Conservation (phyloP, 768 basidiomycete species). For the Tricholoma terreum region DNA sequence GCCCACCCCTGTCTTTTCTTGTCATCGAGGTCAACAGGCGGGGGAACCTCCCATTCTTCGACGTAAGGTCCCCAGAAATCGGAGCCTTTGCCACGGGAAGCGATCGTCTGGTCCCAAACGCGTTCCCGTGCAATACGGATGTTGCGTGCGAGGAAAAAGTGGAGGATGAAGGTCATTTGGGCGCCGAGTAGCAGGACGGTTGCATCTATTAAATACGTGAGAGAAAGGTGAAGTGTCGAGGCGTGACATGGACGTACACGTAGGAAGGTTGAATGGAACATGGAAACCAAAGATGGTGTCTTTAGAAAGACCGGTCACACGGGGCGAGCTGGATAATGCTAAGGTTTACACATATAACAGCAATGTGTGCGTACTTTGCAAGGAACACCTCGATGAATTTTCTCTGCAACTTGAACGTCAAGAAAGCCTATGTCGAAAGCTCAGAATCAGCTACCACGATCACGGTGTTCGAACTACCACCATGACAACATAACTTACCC, state of each 20-base stretch:
- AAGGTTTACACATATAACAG: neutral
- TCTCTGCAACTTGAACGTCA: slow-evolving; percentile 72
- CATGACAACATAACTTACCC: slow-evolving; percentile 51
- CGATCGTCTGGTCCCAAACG: slow-evolving; percentile 79
- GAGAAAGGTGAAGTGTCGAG: neutral
- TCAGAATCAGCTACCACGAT: neutral
- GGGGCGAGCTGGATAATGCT: slow-evolving; percentile 48
- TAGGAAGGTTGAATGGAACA: slow-evolving; percentile 65
- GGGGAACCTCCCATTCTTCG: slow-evolving; percentile 75
- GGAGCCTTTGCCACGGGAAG: slow-evolving; percentile 75
- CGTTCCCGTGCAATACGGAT: slow-evolving; percentile 75
- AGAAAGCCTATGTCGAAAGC: slow-evolving; percentile 42
- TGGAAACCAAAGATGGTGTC: slow-evolving; percentile 63
- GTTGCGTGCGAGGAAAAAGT: slow-evolving; percentile 82
- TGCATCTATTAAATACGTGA: slow-evolving; percentile 49
- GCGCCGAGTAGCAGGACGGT: slow-evolving; percentile 68
- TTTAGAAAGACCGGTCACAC: slow-evolving; percentile 57
- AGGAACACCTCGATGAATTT: slow-evolving; percentile 65
- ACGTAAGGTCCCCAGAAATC: slow-evolving; percentile 86
- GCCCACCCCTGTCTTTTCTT: slow-evolving; percentile 28
- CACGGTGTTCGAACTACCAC: neutral
- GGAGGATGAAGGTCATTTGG: slow-evolving; percentile 72
- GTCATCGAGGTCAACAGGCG: slow-evolving; percentile 28
- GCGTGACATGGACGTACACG: slow-evolving; percentile 46
- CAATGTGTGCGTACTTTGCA: slow-evolving; percentile 45